phyloP scores from a whole-genome alignment of 345 rosid genomes.

The Hibiscus trionum region DNA sequence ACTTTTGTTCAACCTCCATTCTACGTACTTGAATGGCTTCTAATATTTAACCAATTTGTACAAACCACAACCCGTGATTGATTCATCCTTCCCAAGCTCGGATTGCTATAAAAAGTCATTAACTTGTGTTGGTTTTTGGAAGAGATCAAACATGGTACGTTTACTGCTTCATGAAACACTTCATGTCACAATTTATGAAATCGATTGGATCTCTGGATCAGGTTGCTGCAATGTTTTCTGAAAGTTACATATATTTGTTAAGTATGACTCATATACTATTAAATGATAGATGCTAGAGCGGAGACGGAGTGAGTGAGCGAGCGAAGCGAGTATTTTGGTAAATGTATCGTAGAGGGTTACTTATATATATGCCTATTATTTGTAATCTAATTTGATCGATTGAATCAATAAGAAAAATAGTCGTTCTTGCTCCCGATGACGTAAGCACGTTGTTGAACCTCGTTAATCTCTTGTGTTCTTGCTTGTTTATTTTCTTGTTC shows the following conservation, averaged over 20 bases:
- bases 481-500: too few relatives aligned
- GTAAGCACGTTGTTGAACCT: too few relatives aligned
- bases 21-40: background rate
- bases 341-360: too few relatives aligned
- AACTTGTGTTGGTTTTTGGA: background rate
- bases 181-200: constrained; percentile 37
- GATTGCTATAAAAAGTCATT: background rate
- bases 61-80: background rate
- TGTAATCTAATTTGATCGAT: too few relatives aligned
- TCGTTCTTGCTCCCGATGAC: too few relatives aligned
- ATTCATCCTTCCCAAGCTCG: background rate
- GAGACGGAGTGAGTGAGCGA: too few relatives aligned
- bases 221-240: constrained; percentile 24
- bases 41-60: background rate
- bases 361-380: too few relatives aligned
- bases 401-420: too few relatives aligned
- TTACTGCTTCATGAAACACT: constrained; percentile 44
- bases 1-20: background rate
- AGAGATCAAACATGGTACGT: constrained; percentile 18
- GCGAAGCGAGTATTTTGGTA: too few relatives aligned
- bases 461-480: too few relatives aligned
- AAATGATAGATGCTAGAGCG: too few relatives aligned
- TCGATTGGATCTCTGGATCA: constrained; percentile 16
- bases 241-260: constrained; percentile 25
- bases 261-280: too few relatives aligned